Conservation (phyloP, 2,329 filamentous ascomycete species). For the Chaetomium olivaceum region DNA sequence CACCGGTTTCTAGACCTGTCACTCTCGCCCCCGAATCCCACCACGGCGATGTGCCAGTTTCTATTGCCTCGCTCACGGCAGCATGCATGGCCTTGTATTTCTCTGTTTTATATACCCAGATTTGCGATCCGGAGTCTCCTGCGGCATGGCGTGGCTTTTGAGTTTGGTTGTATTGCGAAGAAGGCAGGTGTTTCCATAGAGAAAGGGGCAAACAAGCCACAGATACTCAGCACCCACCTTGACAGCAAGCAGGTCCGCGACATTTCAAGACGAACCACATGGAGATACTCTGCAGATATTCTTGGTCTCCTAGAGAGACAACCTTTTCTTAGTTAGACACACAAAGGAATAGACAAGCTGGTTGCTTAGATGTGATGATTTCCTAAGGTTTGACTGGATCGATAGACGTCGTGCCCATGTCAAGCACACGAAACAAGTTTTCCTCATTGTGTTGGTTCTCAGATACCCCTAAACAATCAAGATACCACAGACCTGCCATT, state of each 20-base stretch:
- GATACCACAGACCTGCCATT: too few species aligned
- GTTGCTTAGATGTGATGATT: background rate
- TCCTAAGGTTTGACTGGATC: background rate
- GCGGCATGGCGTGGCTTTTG: slow-evolving; percentile 31
- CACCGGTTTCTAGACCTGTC: slow-evolving; percentile 20
- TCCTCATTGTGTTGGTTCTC: too few species aligned
- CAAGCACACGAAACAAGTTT: too few species aligned
- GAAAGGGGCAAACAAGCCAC: background rate
- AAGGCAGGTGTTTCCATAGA: background rate
- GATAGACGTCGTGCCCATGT: too few species aligned
- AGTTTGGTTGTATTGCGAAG: slow-evolving; percentile 27
- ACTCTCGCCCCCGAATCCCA: background rate
- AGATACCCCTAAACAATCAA: too few species aligned
- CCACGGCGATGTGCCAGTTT: background rate
- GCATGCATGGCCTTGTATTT: slow-evolving; percentile 37
- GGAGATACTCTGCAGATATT: slow-evolving; percentile 28
- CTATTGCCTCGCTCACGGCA: slow-evolving; percentile 35
- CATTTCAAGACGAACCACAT: slow-evolving; percentile 24
- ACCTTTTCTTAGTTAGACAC: slow-evolving; percentile 26
- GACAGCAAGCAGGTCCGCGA: slow-evolving; percentile 10
- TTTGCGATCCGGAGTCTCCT: slow-evolving; percentile 39
- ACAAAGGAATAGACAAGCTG: slow-evolving; percentile 9
- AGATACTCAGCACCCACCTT: slow-evolving; percentile 18
- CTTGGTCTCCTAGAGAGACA: slow-evolving; percentile 26
- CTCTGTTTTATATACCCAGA: slow-evolving; percentile 46